A percentile compares a stretch with the other conserved stretches of the same genome.
Conservation (phyloP, 2,329 filamentous ascomycete genomes). For the Monosporascus sp. region DNA sequence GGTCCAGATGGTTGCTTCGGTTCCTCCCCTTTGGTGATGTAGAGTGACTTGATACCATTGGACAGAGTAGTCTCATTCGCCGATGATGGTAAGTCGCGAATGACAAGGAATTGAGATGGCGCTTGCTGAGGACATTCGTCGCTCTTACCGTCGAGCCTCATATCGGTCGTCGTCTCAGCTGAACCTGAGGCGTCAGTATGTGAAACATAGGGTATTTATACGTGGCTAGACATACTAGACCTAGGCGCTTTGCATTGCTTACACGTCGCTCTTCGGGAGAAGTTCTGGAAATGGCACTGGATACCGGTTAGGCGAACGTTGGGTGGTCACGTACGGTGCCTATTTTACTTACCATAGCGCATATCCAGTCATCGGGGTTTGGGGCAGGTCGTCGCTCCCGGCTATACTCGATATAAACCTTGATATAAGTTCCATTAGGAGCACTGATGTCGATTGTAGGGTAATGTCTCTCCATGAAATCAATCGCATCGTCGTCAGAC, state of each 20-base stretch:
- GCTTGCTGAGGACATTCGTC: slow-evolving; percentile 45
- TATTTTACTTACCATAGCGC: slow-evolving; percentile 26
- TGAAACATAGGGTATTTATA: neutral
- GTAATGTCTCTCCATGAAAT: slow-evolving; percentile 34
- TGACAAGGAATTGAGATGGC: slow-evolving; percentile 70
- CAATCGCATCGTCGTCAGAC: slow-evolving; percentile 32
- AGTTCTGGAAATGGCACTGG: slow-evolving; percentile 31
- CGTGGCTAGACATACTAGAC: slow-evolving; percentile 20
- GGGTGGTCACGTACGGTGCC: neutral
- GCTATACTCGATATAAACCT: slow-evolving; percentile 32
- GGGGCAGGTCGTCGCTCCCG: slow-evolving; percentile 28
- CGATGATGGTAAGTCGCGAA: slow-evolving; percentile 65
- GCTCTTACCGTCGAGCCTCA: slow-evolving; percentile 42
- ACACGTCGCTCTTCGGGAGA: slow-evolving; percentile 28
- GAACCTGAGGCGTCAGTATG: neutral
- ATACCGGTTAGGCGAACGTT: slow-evolving; percentile 6
- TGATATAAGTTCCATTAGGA: slow-evolving; percentile 24
- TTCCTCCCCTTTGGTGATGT: slow-evolving; percentile 52
- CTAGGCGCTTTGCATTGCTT: slow-evolving; percentile 31
- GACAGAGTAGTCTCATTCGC: slow-evolving; percentile 70
- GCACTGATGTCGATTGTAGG: slow-evolving; percentile 31
- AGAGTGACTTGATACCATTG: slow-evolving; percentile 68
- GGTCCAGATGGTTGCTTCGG: slow-evolving; percentile 39
- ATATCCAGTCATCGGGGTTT: slow-evolving; percentile 36
- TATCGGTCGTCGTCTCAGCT: slow-evolving; percentile 28